Conservation (phyloP, 2,329 filamentous ascomycete species). For the Cryphonectria carpinicola region DNA sequence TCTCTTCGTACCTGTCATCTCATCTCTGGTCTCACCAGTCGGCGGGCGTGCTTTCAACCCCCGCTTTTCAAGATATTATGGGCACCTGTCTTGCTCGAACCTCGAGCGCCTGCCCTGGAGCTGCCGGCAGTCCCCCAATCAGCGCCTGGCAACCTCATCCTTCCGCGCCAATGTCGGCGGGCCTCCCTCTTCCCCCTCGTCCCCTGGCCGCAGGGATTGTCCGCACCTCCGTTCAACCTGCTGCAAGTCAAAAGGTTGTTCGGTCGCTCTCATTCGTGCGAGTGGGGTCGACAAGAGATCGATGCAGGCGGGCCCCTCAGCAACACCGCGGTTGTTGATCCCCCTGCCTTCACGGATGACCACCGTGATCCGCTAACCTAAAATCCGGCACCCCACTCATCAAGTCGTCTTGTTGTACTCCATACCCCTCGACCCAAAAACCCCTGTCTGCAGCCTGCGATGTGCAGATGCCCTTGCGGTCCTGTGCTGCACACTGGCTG, state of each 20-base stretch:
- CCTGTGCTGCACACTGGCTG: background rate
- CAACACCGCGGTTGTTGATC: conserved; percentile 13
- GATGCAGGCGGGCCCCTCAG: conserved; percentile 20
- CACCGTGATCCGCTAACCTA: conserved; percentile 28
- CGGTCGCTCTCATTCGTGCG: conserved; percentile 27
- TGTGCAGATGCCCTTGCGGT: conserved; percentile 14
- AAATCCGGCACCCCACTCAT: conserved; percentile 24
- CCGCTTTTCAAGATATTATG: conserved; percentile 1
- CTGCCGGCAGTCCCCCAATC: conserved; percentile 26
- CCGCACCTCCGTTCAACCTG: conserved; percentile 20
- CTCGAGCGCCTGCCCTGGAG: conserved; percentile 8
- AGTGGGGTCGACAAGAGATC: conserved; percentile 24
- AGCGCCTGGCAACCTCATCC: conserved; percentile 19
- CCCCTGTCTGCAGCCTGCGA: conserved; percentile 19
- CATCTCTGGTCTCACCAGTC: conserved; percentile 14
- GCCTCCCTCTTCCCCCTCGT: background rate
- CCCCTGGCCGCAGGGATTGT: conserved; percentile 24
- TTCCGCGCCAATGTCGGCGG: conserved; percentile 26
- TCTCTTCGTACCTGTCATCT: conserved; percentile 14
- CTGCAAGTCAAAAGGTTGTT: conserved; percentile 28
- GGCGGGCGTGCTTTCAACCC: conserved; percentile 5
- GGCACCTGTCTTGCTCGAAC: conserved; percentile 7
- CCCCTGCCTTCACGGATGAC: conserved; percentile 23
- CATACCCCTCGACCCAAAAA: background rate
- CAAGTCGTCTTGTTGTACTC: conserved; percentile 12